Conservation (phyloP, 768 basidiomycete genomes). For the Roridomyces roridus region DNA sequence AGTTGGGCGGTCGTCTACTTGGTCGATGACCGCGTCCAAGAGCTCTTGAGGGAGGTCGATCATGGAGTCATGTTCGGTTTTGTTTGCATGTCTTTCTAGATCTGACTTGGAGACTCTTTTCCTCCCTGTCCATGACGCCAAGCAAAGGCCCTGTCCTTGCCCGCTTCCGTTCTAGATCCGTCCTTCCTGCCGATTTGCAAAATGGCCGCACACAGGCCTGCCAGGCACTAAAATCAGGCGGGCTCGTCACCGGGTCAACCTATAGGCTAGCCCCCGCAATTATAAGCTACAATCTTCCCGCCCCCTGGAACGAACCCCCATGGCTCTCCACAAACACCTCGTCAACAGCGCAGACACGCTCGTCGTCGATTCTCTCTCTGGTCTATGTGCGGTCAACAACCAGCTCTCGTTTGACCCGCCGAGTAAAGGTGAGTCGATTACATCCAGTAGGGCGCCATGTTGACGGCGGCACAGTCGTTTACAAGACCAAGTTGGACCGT, state of each 20-base stretch:
- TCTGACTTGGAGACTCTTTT: too few species aligned
- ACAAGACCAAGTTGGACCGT: slow-evolving; percentile 59
- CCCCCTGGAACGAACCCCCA: not conserved
- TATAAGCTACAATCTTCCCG: not conserved
- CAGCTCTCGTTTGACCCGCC: slow-evolving; percentile 70
- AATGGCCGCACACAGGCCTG: too few species aligned
- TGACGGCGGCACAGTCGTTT: slow-evolving; percentile 57
- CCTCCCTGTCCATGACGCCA: too few species aligned
- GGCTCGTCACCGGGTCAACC: slow-evolving; percentile 1
- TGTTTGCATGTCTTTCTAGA: too few species aligned
- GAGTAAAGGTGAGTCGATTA: slow-evolving; percentile 63
- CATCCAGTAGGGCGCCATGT: slow-evolving; percentile 5
- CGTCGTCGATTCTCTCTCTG: slow-evolving; percentile 80
- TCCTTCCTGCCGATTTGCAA: too few species aligned
- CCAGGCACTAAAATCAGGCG: slow-evolving; percentile 6
- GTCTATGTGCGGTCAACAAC: slow-evolving; percentile 75
- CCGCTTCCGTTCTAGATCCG: too few species aligned
- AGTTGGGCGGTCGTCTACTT: slow-evolving; percentile 1
- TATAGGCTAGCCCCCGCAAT: not conserved
- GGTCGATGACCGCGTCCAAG: slow-evolving; percentile 10
- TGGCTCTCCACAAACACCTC: slow-evolving; percentile 68
- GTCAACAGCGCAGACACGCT: slow-evolving; percentile 72
- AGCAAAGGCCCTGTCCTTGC: too few species aligned
- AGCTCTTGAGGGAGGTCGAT: slow-evolving; percentile 8
- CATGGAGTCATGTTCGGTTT: too few species aligned